These are phyloP conservation scores for Ascocoryne sarcoides DNA, from an alignment of 2,329 filamentous ascomycete genomes.

Conservation along the genomic window DNA sequence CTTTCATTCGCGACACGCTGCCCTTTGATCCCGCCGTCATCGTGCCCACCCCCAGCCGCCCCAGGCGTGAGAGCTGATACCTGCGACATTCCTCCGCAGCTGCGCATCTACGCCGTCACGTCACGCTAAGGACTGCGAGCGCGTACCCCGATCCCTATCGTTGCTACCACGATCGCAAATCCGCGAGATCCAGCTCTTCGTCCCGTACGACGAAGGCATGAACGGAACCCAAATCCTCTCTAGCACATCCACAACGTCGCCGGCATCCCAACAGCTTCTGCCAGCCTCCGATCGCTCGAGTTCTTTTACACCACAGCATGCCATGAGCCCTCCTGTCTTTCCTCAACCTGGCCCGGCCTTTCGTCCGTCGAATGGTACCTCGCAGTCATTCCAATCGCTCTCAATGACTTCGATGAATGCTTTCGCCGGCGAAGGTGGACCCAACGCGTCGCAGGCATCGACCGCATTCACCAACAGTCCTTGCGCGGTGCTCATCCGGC, in stretches of 20 bases:
- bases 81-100: background rate
- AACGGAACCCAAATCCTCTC: constrained; percentile 16
- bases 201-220: constrained; percentile 22
- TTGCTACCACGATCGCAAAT: constrained; percentile 8
- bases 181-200: background rate
- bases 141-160: constrained; percentile 9
- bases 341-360: constrained; percentile 26
- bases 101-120: constrained; percentile 8
- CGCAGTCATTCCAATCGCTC: constrained; percentile 25
- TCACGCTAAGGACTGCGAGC: constrained; percentile 10
- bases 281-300: constrained; percentile 18
- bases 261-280: constrained; percentile 10
- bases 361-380: constrained; percentile 23
- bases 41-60: background rate
- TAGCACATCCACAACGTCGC: constrained; percentile 14
- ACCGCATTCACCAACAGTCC: constrained; percentile 23
- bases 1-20: background rate
- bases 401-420: constrained; percentile 26
- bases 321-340: constrained; percentile 28
- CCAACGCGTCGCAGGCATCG: constrained; percentile 16
- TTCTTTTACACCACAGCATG: constrained; percentile 25
- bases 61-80: too few relatives aligned
- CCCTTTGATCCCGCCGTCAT: background rate
- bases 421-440: constrained; percentile 21
- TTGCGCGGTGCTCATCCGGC: constrained; percentile 42